phyloP scores from a whole-genome alignment of 148 eudicot genomes.

The Tetragonia tetragonoides region DNA sequence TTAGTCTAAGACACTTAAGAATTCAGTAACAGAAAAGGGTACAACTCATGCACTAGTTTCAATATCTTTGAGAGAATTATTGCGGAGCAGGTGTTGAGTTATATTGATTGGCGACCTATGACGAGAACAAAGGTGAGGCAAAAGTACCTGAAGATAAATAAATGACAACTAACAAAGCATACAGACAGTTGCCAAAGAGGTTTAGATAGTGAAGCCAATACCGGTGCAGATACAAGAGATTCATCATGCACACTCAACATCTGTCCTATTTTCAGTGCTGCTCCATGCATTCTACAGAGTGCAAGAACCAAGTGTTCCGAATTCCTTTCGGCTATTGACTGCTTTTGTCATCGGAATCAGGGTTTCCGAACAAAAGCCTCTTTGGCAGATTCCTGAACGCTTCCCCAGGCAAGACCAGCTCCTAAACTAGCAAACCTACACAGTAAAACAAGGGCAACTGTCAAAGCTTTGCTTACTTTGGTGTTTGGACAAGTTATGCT shows the following conservation, averaged over 20 bases:
- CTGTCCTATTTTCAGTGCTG: constrained; percentile 93
- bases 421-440: constrained; percentile 92
- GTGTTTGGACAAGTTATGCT: too few species aligned
- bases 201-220: constrained; percentile 30
- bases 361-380: constrained; percentile 65
- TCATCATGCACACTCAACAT: constrained; percentile 98
- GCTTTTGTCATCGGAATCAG: constrained; percentile 35
- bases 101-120: background rate
- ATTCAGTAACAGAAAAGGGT: background rate
- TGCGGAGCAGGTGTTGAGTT: background rate
- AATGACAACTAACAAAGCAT: background rate
- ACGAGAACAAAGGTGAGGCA: background rate
- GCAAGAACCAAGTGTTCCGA: constrained; percentile 96
- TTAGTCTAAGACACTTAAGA: too few species aligned
- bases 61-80: background rate
- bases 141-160: background rate
- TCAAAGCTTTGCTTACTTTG: background rate
- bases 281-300: constrained; percentile 99
- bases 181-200: background rate
- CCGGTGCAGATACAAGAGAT: constrained; percentile 91
- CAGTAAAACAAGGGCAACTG: background rate
- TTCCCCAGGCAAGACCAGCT: constrained; percentile 99
- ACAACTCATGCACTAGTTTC: background rate
- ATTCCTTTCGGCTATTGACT: constrained; percentile 75
- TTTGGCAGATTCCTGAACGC: constrained; percentile 84